A percentile compares a stretch with the other conserved stretches of the same genome.
These are phyloP conservation scores for Diaporthe ampelina DNA, from an alignment of 2,329 filamentous ascomycete species.

Conservation along the genomic window DNA sequence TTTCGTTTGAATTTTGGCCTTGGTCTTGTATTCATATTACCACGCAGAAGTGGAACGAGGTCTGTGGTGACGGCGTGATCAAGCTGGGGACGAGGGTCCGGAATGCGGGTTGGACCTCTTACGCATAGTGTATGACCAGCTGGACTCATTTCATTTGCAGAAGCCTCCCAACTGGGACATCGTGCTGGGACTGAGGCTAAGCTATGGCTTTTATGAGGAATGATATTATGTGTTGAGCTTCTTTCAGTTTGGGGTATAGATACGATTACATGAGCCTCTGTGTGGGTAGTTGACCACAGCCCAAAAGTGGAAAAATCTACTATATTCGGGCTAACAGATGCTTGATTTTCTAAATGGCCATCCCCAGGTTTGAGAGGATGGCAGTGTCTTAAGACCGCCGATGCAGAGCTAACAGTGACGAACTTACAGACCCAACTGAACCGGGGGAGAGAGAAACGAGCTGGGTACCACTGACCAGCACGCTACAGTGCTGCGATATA, in stretches of 20 bases:
- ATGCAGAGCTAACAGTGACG: not conserved
- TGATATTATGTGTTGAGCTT: not conserved
- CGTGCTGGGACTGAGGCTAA: not conserved
- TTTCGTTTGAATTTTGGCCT: not conserved
- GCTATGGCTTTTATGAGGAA: constrained; percentile 1
- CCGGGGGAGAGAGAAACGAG: not conserved
- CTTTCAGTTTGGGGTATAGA: not conserved
- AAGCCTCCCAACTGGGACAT: no score
- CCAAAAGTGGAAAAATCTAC: not conserved
- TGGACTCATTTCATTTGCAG: not conserved
- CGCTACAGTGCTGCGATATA: not conserved
- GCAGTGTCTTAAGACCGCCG: not conserved
- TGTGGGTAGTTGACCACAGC: not conserved
- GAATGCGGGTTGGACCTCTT: not conserved
- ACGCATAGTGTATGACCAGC: not conserved
- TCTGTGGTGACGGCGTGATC: no score
- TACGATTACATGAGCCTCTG: not conserved
- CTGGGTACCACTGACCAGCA: not conserved
- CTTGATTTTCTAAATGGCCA: not conserved
- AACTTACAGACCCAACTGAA: no score
- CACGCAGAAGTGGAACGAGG: not conserved
- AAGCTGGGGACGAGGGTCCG: not conserved
- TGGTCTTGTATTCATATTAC: not conserved
- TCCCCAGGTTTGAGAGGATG: not conserved
- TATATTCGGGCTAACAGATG: not conserved